These are phyloP conservation scores for Fusarium drepaniforme DNA, from an alignment of 2,329 filamentous ascomycete genomes.

Conservation along the genomic window DNA sequence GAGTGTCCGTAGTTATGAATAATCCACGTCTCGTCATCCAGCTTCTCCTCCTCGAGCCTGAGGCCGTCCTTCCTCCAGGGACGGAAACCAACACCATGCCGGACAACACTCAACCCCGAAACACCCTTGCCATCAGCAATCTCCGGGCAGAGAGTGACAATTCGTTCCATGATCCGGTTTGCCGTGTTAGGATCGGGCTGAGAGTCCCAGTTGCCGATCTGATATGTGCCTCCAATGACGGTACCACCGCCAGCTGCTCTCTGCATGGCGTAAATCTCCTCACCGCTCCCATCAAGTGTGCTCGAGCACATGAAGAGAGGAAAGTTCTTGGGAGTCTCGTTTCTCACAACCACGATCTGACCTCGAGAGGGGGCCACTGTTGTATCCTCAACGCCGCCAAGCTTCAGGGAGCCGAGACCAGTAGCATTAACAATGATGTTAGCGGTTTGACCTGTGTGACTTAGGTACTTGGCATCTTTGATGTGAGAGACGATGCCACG, in stretches of 20 bases:
- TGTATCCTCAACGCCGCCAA: constrained; percentile 74
- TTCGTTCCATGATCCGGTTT: constrained; percentile 80
- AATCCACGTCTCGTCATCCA: constrained; percentile 50
- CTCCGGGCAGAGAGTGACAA: constrained; percentile 68
- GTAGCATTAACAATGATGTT: not conserved
- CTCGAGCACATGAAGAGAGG: constrained; percentile 73
- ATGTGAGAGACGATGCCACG: not conserved
- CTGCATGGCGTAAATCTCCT: constrained; percentile 81
- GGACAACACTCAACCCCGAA: constrained; percentile 76
- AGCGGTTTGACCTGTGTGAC: not conserved
- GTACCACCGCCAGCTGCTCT: constrained; percentile 79
- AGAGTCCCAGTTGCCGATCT: constrained; percentile 79
- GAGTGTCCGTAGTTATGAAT: constrained; percentile 80
- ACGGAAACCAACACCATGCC: constrained; percentile 83
- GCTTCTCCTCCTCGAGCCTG: constrained; percentile 74
- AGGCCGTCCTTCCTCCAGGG: constrained; percentile 78
- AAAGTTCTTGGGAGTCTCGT: constrained; percentile 67
- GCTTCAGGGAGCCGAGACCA: not conserved
- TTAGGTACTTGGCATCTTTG: not conserved
- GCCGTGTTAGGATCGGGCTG: constrained; percentile 79
- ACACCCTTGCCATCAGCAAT: constrained; percentile 58
- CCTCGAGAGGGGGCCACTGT: constrained; percentile 75
- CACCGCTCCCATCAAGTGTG: constrained; percentile 76
- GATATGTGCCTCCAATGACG: constrained; percentile 81
- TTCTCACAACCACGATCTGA: constrained; percentile 81